Base-by-base conservation (phyloP, 1,284 basidiomycete genomes). In the Sporisorium graminicola region DNA sequence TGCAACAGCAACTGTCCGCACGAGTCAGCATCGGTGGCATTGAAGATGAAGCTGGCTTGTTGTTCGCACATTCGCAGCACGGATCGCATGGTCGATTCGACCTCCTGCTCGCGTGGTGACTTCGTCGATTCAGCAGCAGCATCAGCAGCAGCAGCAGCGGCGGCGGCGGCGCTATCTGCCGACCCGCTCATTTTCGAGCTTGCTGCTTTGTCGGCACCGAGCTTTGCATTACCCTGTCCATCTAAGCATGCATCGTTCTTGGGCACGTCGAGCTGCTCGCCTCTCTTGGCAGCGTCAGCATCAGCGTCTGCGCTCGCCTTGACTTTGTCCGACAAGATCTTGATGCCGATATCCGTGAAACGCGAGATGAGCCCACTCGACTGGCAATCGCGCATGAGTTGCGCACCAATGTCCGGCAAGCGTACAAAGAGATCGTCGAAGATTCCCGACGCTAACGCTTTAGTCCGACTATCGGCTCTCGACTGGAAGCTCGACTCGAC, bases 401-500 rank as follows among this genome's bases (percentile, higher is more conserved):
- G 70, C 14, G 62, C 59, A 3, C 74, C 74, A 31, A 69, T 56
- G 22, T 65, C 62, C 2, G 67, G 71, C 61, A 67, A 44, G 5
- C 42, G 31, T 3, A 77, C 49, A 33, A 77, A 77, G 12, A 74
- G 53, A 29, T 69, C 71, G 53, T 69, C 60, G 50, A 71, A 79
- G 59, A 73, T 63, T 9, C 58, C 74, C 13, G 65, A 47, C 7
- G 74, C 77, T 31, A 79, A 37, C 2, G 71, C 51, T 29, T 57
- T 70, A 44, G 65, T 71, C 69, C 67, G 74, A 37, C 71, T 66
- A 20, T 79, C 75, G 16, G 67, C 67, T 24, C 75, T 70, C n/a
- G 77, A 52, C 55, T 77, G 72, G 37, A 75, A 73, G 46, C 70
- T 77, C 9, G 70, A 60, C 51, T 77, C 74, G 40, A 69, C 66